These are phyloP conservation scores for Raffaelea deltoideospora DNA, from an alignment of 2,329 filamentous ascomycete species.

Conservation along the genomic window DNA sequence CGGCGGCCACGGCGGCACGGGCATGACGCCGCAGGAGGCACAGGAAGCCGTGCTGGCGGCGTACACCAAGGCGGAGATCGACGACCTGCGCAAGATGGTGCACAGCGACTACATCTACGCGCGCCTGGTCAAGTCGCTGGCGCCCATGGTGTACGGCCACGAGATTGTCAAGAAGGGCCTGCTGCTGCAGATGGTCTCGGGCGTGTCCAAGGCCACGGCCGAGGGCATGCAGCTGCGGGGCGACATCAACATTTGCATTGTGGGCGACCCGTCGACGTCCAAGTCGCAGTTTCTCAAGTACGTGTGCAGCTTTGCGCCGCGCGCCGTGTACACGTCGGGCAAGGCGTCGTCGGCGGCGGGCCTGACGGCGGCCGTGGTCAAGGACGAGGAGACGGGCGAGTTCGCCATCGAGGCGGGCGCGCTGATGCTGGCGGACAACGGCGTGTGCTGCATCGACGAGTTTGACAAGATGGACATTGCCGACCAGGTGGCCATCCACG, in stretches of 20 bases:
- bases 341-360: constrained; percentile 95
- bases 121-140: constrained; percentile 80
- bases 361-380: constrained; percentile 92
- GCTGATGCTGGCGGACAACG: constrained; percentile 92
- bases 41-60: constrained; percentile 79
- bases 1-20: constrained; percentile 3
- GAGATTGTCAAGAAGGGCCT: constrained; percentile 96
- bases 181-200: constrained; percentile 87
- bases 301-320: constrained; percentile 89
- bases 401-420: constrained; percentile 98
- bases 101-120: constrained; percentile 93
- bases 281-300: constrained; percentile 99
- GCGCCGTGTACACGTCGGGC: constrained; percentile 92
- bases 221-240: constrained; percentile 94
- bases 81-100: constrained; percentile 84
- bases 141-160: constrained; percentile 94
- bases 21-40: constrained; percentile 62
- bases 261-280: constrained; percentile 90
- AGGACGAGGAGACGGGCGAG: constrained; percentile 96
- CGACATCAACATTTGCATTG: constrained; percentile 97
- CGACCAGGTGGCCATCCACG: constrained; percentile 97
- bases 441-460: constrained; percentile 95
- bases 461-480: constrained; percentile 99
- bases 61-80: constrained; percentile 73
- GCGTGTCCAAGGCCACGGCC: constrained; percentile 78